phyloP scores from a whole-genome alignment of 2,329 filamentous ascomycete genomes.

The Aureobasidium sp. region DNA sequence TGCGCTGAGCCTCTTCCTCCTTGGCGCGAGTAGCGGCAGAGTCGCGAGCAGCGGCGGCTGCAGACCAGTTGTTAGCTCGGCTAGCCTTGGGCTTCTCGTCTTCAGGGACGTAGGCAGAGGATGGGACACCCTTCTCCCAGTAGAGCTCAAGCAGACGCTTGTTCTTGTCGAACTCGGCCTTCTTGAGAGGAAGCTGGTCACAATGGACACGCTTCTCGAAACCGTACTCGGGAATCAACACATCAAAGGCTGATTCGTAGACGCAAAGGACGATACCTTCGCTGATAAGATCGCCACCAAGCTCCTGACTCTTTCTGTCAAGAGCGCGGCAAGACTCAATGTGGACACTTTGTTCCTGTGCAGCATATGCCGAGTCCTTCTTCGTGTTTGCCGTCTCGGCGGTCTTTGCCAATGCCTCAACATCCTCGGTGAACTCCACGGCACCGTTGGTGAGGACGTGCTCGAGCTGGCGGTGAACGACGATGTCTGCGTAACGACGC shows the following conservation, averaged over 20 bases:
- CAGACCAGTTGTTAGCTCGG: slow-evolving; percentile 62
- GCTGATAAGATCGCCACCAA: slow-evolving; percentile 84
- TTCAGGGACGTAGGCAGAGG: slow-evolving; percentile 90
- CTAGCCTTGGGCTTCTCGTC: slow-evolving; percentile 88
- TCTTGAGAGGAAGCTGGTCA: slow-evolving; percentile 94
- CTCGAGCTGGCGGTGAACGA: slow-evolving; percentile 93
- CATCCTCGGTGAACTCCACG: slow-evolving; percentile 79
- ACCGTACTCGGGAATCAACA: slow-evolving; percentile 94
- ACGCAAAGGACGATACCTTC: slow-evolving; percentile 96
- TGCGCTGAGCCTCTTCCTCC: slow-evolving; percentile 81
- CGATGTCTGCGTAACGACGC: slow-evolving; percentile 86
- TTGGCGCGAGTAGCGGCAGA: slow-evolving; percentile 77
- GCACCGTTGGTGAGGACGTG: slow-evolving; percentile 65
- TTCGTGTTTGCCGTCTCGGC: slow-evolving; percentile 96
- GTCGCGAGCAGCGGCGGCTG: slow-evolving; percentile 73
- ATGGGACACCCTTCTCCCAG: slow-evolving; percentile 99
- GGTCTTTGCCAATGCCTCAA: slow-evolving; percentile 83
- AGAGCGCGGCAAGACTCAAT: slow-evolving; percentile 95
- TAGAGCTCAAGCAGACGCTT: slow-evolving; percentile 91
- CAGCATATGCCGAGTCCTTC: slow-evolving; percentile 95
- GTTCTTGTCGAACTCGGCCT: slow-evolving; percentile 98
- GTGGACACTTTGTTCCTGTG: slow-evolving; percentile 97
- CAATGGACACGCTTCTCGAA: slow-evolving; percentile 99
- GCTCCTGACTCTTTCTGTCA: slow-evolving; percentile 82
- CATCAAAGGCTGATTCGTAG: slow-evolving; percentile 97